Percentiles rank a stretch among this genome's conserved stretches.
These are phyloP conservation scores for Talaromyces trachyspermus DNA, from an alignment of 495 filamentous ascomycete genomes.

Conservation along the genomic window DNA sequence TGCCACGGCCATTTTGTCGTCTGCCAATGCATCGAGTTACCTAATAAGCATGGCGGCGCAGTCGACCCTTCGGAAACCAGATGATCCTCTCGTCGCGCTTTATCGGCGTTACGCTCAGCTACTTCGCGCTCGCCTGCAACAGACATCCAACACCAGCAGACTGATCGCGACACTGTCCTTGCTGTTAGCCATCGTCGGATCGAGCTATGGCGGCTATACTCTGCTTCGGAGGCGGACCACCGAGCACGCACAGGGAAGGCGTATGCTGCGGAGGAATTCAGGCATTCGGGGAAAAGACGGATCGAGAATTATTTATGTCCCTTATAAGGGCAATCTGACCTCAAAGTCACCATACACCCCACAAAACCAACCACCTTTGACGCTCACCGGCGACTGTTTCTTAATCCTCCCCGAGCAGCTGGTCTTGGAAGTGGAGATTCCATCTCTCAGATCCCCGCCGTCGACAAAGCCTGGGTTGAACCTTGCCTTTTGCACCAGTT, in stretches of 20 bases:
- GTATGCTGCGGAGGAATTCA: constrained; percentile 82
- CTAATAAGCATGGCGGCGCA: constrained; percentile 94
- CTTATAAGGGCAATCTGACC: constrained; percentile 71
- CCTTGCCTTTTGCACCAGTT: constrained; percentile 98
- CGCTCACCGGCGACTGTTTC: constrained; percentile 87
- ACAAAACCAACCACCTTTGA: constrained; percentile 94
- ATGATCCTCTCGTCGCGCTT: constrained; percentile 63
- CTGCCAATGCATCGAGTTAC: too few relatives aligned
- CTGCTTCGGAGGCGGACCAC: constrained; percentile 62
- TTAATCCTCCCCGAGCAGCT: constrained; percentile 78
- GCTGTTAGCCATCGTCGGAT: constrained; percentile 63
- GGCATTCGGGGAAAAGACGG: constrained; percentile 90
- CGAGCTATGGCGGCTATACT: constrained; percentile 65
- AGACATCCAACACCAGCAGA: constrained; percentile 58
- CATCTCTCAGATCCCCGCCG: constrained; percentile 62
- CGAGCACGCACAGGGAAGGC: constrained; percentile 71
- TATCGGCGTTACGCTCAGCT: constrained; percentile 58
- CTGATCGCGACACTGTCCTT: constrained; percentile 70
- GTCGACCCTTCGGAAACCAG: constrained; percentile 66
- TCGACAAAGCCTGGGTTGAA: constrained; percentile 91
- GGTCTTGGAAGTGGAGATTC: constrained; percentile 62
- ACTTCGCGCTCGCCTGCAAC: constrained; percentile 50
- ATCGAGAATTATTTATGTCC: constrained; percentile 87
- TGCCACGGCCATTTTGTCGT: too few relatives aligned
- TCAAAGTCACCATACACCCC: constrained; percentile 89